phyloP scores from a whole-genome alignment of 2,329 filamentous ascomycete genomes.

The Periconia digitata region DNA sequence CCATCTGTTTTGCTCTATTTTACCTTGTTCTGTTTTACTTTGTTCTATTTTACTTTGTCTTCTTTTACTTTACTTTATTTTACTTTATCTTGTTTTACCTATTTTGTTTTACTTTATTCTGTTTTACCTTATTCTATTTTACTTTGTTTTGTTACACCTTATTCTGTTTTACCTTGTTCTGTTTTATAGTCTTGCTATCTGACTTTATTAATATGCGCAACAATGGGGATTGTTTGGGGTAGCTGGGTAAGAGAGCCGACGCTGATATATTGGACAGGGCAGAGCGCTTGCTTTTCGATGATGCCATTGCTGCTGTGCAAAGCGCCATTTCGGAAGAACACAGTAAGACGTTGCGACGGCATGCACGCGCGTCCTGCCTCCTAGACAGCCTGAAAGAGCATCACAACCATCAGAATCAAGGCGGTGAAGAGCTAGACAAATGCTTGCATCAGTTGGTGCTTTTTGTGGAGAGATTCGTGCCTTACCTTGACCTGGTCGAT shows the following conservation, averaged over 20 bases:
- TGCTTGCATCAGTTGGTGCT: constrained; percentile 22
- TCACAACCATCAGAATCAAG: constrained; percentile 9
- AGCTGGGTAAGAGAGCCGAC: neutral
- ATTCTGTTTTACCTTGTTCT: too few relatives aligned
- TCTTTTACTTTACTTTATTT: too few relatives aligned
- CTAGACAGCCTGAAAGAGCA: constrained; percentile 19
- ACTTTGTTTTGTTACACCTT: too few relatives aligned
- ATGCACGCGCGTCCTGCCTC: constrained; percentile 16
- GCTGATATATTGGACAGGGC: constrained; percentile 9
- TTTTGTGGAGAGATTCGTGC: constrained; percentile 23
- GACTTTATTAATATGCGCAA: too few relatives aligned
- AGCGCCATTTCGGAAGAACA: constrained; percentile 21
- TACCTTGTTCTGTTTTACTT: too few relatives aligned
- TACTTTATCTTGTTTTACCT: too few relatives aligned
- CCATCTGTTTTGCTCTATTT: too few relatives aligned
- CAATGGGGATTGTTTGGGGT: too few relatives aligned
- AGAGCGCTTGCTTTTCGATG: constrained; percentile 20
- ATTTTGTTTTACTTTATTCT: too few relatives aligned
- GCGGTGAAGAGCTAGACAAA: constrained; percentile 12
- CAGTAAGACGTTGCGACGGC: constrained; percentile 13
- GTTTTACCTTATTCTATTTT: too few relatives aligned
- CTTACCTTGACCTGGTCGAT: constrained; percentile 30
- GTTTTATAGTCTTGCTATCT: too few relatives aligned
- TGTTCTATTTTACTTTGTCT: too few relatives aligned
- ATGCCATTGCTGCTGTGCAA: constrained; percentile 21